Evolutionary conservation across 225 moss, liverwort and hornwort genomes (phyloP).

Genomic region (Sphagnum tenellum): DNA sequence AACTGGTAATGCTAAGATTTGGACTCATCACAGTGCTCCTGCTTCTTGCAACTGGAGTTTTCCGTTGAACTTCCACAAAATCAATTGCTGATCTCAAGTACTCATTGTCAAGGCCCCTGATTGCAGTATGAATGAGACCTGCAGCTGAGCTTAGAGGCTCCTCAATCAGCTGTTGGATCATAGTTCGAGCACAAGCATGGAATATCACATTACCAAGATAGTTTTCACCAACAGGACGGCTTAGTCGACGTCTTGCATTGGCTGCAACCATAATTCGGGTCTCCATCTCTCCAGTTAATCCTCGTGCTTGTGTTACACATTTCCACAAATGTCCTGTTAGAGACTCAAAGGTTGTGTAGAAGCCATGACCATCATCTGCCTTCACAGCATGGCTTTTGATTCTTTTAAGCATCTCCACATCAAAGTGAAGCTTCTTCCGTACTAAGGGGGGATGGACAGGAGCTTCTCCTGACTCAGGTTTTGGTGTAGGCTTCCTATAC

Average conservation of each 20-base stretch:
- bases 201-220: conserved; percentile 90
- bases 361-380: conserved; percentile 25
- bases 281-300: conserved; percentile 33
- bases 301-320: conserved; percentile 66
- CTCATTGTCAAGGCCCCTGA: conserved; percentile 51
- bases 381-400: conserved; percentile 56
- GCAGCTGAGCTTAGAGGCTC: conserved; percentile 61
- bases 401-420: conserved; percentile 31
- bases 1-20: conserved; percentile 72
- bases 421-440: conserved; percentile 69
- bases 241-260: conserved; percentile 59
- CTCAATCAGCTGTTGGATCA: conserved; percentile 34
- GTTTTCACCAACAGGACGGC: conserved; percentile 32
- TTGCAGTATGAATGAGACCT: conserved; percentile 47
- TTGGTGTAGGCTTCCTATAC: conserved; percentile 44
- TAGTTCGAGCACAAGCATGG: conserved; percentile 58
- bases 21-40: conserved; percentile 61
- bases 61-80: conserved; percentile 61
- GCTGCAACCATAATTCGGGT: conserved; percentile 59
- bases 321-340: conserved; percentile 82
- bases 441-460: conserved; percentile 20
- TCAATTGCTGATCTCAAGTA: conserved; percentile 84
- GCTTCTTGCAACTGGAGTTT: conserved; percentile 35
- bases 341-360: conserved; percentile 74
- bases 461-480: conserved; percentile 11